Evolutionary conservation across 371 early-diverging fungal genomes (phyloP).

Genomic region (Mortierella sp.): DNA sequence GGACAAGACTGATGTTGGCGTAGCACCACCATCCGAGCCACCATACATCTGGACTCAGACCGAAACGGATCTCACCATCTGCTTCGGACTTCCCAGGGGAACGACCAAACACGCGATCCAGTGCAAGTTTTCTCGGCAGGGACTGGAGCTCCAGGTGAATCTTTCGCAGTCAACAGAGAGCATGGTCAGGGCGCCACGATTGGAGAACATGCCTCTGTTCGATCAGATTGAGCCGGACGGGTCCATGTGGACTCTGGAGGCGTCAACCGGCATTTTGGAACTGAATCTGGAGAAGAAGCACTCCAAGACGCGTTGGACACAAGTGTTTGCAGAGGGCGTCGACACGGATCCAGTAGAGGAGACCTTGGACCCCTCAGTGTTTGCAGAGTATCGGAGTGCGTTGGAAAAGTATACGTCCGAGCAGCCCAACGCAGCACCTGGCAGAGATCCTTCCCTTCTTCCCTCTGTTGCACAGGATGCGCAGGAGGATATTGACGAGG

Average conservation of each 20-base stretch:
- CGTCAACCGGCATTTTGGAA: constrained; percentile 65
- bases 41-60: constrained; percentile 85
- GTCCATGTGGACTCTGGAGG: constrained; percentile 84
- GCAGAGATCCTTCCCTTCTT: constrained; percentile 32
- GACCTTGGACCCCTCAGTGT: constrained; percentile 73
- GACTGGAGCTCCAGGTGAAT: constrained; percentile 65
- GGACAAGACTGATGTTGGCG: constrained; percentile 35
- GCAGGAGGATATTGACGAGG: constrained; percentile 80
- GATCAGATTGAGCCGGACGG: constrained; percentile 71
- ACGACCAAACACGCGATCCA: constrained; percentile 68
- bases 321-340: constrained; percentile 74
- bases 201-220: constrained; percentile 59
- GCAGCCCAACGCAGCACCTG: constrained; percentile 34
- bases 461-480: constrained; percentile 71
- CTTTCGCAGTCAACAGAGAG: constrained; percentile 27
- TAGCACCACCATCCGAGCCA: constrained; percentile 30
- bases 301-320: constrained; percentile 80
- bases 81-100: constrained; percentile 67
- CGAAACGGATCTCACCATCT: constrained; percentile 73
- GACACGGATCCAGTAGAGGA: constrained; percentile 77
- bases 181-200: constrained; percentile 45
- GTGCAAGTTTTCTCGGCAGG: constrained; percentile 66
- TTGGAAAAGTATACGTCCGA: constrained; percentile 78
- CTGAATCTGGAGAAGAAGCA: constrained; percentile 77
- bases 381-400: constrained; percentile 70